Base-by-base conservation (phyloP, 1,284 basidiomycete species). In the Cutaneotrichosporon dermatis region DNA sequence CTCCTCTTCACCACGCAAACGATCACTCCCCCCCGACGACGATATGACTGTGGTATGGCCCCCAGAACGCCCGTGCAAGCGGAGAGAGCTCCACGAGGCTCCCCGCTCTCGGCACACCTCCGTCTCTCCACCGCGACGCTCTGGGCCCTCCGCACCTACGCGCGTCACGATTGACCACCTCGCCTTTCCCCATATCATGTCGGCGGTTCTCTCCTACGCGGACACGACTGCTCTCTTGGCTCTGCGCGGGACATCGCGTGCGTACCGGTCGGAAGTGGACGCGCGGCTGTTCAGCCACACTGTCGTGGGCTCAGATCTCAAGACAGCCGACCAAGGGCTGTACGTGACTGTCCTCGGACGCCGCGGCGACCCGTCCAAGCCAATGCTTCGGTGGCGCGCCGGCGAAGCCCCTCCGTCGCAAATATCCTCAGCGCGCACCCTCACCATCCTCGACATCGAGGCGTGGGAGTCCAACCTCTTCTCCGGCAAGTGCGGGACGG, bases 171-270 rank as follows among this genome's bases (percentile, higher is more conserved):
- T 54, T n/a, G 42, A 44, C 42, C 52, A 54, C 52, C 13, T 6
- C n/a, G 41, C 52, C n/a, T 54, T 54, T 25, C 52, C 52, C 12
- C 52, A 54, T 13, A 44, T 54, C 42, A 34, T 54, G 34, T 35
- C 44, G 12, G 16, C 43, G 9, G 35, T 55, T 16, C 54, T 55
- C 15, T 12, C 35, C 36, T 25, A 39, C 36, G 54, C 54, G n/a
- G 44, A 45, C 35, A 42, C 16, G 1, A 11, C 33, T 10, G 54
- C 44, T 5, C 54, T 55, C 15, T 36, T 55, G 6, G 43, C 43
- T 4, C 25, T 55, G 12, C 54, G 54, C 11, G 44, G 35, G 1
- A 15, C 44, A 16, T 55, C 54, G 6, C 12, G 9, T 5, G 11
- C 10, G 16, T 46, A 46, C 12, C 44, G 40, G 15, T 35, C 35